Base-by-base conservation (phyloP, 225 moss, liverwort and hornwort genomes). In the Polytrichum formosum region DNA sequence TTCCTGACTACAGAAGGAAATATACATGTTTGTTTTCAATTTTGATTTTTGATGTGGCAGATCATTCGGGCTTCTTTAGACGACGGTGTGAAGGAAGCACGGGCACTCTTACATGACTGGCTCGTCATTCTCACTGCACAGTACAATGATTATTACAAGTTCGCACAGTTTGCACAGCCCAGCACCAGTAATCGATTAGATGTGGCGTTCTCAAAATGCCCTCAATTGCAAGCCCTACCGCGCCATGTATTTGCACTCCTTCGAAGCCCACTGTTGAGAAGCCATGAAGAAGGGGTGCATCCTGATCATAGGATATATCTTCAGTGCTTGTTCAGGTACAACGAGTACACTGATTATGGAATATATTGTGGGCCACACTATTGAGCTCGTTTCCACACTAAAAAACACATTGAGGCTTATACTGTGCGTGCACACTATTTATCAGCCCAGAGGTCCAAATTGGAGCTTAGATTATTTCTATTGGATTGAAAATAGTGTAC, bases 221-320 rank as follows among this genome's bases (percentile, higher is more conserved):
- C 85, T 0, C 90, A 91, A 59, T 75, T 98, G 69, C 98, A 98
- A 75, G 82, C 94, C 58, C 84, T 98, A 64, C 98, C 92, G 2
- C 88, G 98, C 66, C 98, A 92, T 82, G 91, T 98, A 29, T 98
- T 98, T 77, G 98, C 94, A 26, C 87, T 98, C 53, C 81, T 89
- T 66, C 85, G 89, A 74, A 86, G 58, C 68, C 79, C 83, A 28
- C 73, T 89, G 66, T 73, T 94, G 80, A 81, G 87, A 77, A 87
- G 90, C 67, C 98, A 98, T 54, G 94, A 98, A 63, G 94, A 98
- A 87, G 98, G 98, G 63, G 94, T 98, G 6, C 98, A 98, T 75
- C 98, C 98, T 54, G 98, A 98, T 72, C 79, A 91, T 67, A 90
- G 98, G 79, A 94, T 98, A 74, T 91, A 92, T 68, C 94, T 98